Evolutionary conservation across 2,329 filamentous ascomycete genomes (phyloP), one percentile per base, ranked within the genome.

Genomic region (Blumeria hordei): DNA sequence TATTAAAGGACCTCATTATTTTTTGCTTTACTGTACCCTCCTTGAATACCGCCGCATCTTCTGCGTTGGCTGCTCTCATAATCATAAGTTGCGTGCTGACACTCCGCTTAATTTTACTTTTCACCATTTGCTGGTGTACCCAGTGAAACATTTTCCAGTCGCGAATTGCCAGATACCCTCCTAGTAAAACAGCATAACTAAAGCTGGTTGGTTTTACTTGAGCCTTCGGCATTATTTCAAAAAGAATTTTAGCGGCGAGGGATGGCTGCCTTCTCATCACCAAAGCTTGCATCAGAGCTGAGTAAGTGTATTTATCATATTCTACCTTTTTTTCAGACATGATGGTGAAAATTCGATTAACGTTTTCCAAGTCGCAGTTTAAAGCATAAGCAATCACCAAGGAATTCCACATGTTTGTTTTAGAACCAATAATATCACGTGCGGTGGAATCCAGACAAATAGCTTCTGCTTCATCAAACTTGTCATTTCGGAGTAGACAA

Each of bases 401-500:
- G 54, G 78, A 73, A 63, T 95, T 94, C 85, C 85, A 95, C 63
- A 87, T 77, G 35, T 73, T 70, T 1, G 80, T 80, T 21, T 74
- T 69, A 1, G 73, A 69, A 1, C 77, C 73, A 16, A 71, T 64
- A 0, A 78, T 64, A 12, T 70, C 68, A 11, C 67, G 66, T 39
- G 11, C 36, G 21, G 80, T 69, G 35, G 78, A 73, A 47, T 75
- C 74, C 52, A 74, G 64, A 35, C 80, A 77, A 52, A 85, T 69
- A 41, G 69, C 68, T 64, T 80, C 74, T 3, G 82, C 81, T 60
- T 77, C 71, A 10, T 66, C 60, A 45, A 74, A 67, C 41, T 70
- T 67, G 21, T 74, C 74, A 56, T 79, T 75, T 51, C 73, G 70
- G 59, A 80, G 80, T 63, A 82, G 81, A 0, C 78, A 83, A 57